Base-by-base conservation (phyloP, 345 rosid species). In the Populus euphratica region DNA sequence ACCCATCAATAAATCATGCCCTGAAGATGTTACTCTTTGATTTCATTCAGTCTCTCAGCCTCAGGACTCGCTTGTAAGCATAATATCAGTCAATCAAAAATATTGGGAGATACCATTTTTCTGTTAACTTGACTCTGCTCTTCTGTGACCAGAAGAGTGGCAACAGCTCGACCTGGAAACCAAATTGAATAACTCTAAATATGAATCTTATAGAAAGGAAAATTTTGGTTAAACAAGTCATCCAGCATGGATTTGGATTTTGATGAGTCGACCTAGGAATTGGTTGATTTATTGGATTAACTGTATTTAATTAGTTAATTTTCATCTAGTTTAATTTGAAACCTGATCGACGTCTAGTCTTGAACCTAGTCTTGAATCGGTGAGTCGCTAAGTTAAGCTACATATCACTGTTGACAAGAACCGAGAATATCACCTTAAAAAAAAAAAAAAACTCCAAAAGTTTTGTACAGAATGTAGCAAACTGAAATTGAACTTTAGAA, bases 91-190 rank as follows among this genome's bases (percentile, higher is more conserved):
- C 73, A 39, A 79, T 77, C 36, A 64, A 38, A 77, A 43, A 69
- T 35, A 38, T 61, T 54, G 3, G 20, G 63, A 64, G 52, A 76
- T 44, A 23, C 31, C 64, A 44, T 44, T 54, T 44, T 73, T 36
- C 74, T 10, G 54, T 12, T 8, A 41, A 7, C 7, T 21, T 6
- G 21, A 44, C 56, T 63, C 12, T 80, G 14, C 39, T 79, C 33
- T 69, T 79, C 33, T 69, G 23, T 56, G 67, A 50, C 36, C 23
- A 3, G 25, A 70, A 63, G 50, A 70, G 74, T 5, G 82, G 47
- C 23, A 33, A 4, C 38, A 66, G 68, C 4, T 17, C 81, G 70
- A 74, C 62, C 23, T 68, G 29, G 72, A 70, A 78, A 76, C 80
- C 73, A 41, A 47, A 68, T n/a, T 21, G 47, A 20, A 68, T 64